phyloP scores from a whole-genome alignment of 257 asterid species.

The Solanum chilense region DNA sequence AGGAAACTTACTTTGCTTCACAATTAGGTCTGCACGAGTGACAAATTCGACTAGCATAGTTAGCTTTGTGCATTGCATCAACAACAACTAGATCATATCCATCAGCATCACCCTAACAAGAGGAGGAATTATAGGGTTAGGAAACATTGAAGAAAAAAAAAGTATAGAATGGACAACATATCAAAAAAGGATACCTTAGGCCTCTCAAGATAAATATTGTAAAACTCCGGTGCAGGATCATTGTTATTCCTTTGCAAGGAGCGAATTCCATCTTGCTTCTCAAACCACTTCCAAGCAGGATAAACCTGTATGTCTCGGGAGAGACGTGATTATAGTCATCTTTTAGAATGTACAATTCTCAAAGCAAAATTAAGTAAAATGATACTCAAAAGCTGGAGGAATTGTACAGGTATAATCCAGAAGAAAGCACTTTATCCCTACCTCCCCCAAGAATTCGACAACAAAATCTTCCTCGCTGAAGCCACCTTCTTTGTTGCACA shows the following conservation, averaged over 20 bases:
- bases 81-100: conserved; percentile 96
- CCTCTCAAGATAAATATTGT: conserved; percentile 94
- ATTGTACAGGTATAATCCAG: background rate
- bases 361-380: background rate
- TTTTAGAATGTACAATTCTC: background rate
- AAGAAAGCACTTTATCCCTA: conserved; percentile 9
- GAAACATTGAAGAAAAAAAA: background rate
- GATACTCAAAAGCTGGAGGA: background rate
- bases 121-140: conserved; percentile 4
- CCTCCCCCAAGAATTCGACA: conserved; percentile 99
- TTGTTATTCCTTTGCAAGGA: conserved; percentile 82
- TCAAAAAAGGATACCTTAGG: conserved; percentile 62
- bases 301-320: conserved; percentile 47
- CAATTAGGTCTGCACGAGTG: conserved; percentile 98
- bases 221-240: conserved; percentile 97
- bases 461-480: conserved; percentile 88
- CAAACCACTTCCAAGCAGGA: conserved; percentile 99
- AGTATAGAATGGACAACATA: background rate
- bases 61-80: conserved; percentile 99
- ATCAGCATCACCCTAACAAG: conserved; percentile 95
- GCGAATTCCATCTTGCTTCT: conserved; percentile 98
- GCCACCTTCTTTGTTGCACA: conserved; percentile 95
- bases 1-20: conserved; percentile 82
- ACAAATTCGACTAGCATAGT: conserved; percentile 97
- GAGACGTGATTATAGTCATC: background rate